Evolutionary conservation across 106 monocot genomes (phyloP).

Genomic region (Allium sativum): DNA sequence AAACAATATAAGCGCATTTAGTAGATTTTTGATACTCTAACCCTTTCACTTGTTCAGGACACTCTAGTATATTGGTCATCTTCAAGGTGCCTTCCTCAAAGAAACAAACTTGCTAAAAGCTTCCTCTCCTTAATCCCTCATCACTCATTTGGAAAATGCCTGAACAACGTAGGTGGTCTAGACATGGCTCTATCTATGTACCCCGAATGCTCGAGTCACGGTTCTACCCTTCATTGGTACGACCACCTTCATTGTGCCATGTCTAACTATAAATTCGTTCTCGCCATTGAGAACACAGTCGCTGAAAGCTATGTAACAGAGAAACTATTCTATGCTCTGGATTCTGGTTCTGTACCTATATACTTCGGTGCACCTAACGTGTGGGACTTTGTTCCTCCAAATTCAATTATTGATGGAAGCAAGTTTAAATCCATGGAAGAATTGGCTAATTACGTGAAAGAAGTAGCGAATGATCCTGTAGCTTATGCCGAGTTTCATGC

Average conservation of each 20-base stretch:
- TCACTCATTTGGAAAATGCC: slow-evolving; percentile 95
- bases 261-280: slow-evolving; percentile 93
- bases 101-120: slow-evolving; percentile 48
- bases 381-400: slow-evolving; percentile 85
- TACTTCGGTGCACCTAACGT: slow-evolving; percentile 95
- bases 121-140: slow-evolving; percentile 67
- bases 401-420: slow-evolving; percentile 84
- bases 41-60: slow-evolving; percentile 25
- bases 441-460: slow-evolving; percentile 61
- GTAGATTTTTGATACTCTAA: too few species aligned
- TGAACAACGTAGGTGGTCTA: slow-evolving; percentile 79
- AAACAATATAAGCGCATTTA: too few species aligned
- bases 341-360: slow-evolving; percentile 81
- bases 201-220: slow-evolving; percentile 47
- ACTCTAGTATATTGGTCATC: slow-evolving; percentile 93
- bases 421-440: slow-evolving; percentile 65
- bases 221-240: slow-evolving; percentile 45
- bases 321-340: slow-evolving; percentile 86
- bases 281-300: slow-evolving; percentile 85
- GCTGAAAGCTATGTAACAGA: slow-evolving; percentile 86
- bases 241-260: slow-evolving; percentile 93
- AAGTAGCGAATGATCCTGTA: slow-evolving; percentile 63
- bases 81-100: slow-evolving; percentile 64
- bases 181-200: slow-evolving; percentile 63
- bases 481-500: slow-evolving; percentile 93